phyloP scores from a whole-genome alignment of 176 grass and related monocot species.

The Musa beccarii region DNA sequence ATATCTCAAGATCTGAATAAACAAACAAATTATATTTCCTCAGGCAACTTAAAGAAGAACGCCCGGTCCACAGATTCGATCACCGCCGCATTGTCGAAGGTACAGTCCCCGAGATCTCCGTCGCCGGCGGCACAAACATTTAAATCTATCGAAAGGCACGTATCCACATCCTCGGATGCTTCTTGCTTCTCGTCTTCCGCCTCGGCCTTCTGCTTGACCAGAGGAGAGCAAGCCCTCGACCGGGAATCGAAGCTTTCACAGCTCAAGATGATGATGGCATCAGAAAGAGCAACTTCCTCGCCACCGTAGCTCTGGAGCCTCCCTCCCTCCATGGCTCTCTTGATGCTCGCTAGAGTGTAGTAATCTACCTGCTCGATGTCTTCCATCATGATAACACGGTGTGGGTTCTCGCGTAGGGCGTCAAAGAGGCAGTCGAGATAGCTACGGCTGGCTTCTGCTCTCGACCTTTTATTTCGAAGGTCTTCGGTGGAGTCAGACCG shows the following conservation, averaged over 20 bases:
- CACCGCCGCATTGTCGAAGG: background rate
- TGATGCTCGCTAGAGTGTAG: constrained; percentile 30
- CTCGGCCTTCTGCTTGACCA: background rate
- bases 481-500: constrained; percentile 37
- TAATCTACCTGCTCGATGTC: constrained; percentile 37
- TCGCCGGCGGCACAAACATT: background rate
- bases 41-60: background rate
- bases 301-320: constrained; percentile 23
- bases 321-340: constrained; percentile 35
- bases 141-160: background rate
- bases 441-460: constrained; percentile 20
- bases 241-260: no score
- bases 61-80: background rate
- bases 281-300: constrained; percentile 35
- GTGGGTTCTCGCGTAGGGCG: constrained; percentile 31
- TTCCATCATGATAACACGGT: constrained; percentile 56
- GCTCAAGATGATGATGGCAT: constrained; percentile 59
- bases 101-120: background rate
- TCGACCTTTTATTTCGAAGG: constrained; percentile 41
- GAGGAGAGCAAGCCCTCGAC: no score
- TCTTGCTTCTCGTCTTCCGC: background rate
- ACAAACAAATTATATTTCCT: background rate
- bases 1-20: background rate
- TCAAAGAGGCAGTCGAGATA: constrained; percentile 32
- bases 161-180: background rate